Conservation (phyloP, 306 rosid genomes). For the Corylus heterophylla region DNA sequence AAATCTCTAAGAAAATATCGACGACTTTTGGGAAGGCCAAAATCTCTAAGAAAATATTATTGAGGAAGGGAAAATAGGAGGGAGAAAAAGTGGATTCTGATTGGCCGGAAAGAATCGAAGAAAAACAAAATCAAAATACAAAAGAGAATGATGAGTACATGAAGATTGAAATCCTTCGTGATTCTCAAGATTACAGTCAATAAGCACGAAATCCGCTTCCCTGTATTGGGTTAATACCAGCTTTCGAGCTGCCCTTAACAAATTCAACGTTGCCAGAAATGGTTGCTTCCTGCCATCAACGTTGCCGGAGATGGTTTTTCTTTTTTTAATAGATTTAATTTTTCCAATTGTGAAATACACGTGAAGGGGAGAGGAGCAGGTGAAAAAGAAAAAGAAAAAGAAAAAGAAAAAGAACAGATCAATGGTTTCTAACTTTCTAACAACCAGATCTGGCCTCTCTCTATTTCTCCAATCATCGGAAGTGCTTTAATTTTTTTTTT, state of each 20-base stretch:
- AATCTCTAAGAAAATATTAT: slow-evolving; percentile 40
- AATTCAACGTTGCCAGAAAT: slow-evolving; percentile 42
- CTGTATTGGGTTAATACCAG: slow-evolving; percentile 33
- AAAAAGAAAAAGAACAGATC: no score
- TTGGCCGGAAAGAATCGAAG: slow-evolving; percentile 62
- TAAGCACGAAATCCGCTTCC: slow-evolving; percentile 66
- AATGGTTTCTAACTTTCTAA: no score
- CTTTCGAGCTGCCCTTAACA: slow-evolving; percentile 53
- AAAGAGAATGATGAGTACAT: no score
- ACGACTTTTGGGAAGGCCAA: not conserved
- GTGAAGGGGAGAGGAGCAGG: no score
- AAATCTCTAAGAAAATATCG: not conserved
- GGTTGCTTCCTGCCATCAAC: no score
- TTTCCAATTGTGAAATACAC: no score
- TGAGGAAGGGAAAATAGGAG: slow-evolving; percentile 19
- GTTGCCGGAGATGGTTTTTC: no score
- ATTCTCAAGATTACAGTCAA: slow-evolving; percentile 61
- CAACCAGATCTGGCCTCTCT: no score
- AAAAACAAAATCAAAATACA: not conserved
- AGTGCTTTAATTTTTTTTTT: no score
- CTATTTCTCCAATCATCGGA: no score
- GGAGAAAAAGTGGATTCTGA: slow-evolving; percentile 70
- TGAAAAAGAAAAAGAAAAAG: no score
- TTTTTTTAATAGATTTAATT: no score
- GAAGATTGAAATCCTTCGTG: slow-evolving; percentile 31